Percentiles rank a stretch among this genome's conserved stretches.
Conservation (phyloP, 441 rosid species). For the Viola pubescens region DNA sequence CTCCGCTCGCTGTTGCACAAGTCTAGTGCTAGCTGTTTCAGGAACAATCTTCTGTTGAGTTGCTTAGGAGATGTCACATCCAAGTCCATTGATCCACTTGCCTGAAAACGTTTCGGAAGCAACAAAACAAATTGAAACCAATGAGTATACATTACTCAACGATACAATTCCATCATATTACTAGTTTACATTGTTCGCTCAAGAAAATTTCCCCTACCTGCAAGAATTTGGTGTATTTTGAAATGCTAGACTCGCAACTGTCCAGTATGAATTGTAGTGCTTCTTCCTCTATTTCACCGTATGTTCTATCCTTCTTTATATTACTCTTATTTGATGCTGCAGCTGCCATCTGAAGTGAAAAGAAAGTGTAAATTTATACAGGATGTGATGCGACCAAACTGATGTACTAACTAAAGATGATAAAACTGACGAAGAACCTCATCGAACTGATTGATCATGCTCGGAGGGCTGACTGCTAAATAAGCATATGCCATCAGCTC, state of each 20-base stretch:
- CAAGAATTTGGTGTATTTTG: slow-evolving; percentile 74
- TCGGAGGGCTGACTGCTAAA: slow-evolving; percentile 79
- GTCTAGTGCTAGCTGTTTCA: slow-evolving; percentile 93
- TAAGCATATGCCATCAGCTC: slow-evolving; percentile 89
- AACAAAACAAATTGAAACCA: background rate
- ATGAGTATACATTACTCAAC: background rate
- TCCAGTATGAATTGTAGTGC: slow-evolving; percentile 74
- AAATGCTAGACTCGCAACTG: slow-evolving; percentile 77
- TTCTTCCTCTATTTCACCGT: slow-evolving; percentile 69
- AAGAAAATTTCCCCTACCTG: slow-evolving; percentile 40
- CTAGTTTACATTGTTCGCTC: background rate
- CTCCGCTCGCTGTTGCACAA: slow-evolving; percentile 78
- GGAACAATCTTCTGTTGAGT: slow-evolving; percentile 68
- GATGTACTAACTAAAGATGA: background rate
- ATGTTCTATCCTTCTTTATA: slow-evolving; percentile 44
- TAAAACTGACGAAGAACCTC: slow-evolving; percentile 46
- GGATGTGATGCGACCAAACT: background rate
- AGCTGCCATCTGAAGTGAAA: slow-evolving; percentile 64
- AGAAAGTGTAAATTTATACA: slow-evolving; percentile 7
- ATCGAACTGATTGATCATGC: slow-evolving; percentile 62
- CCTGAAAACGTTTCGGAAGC: slow-evolving; percentile 27
- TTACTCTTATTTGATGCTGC: slow-evolving; percentile 73
- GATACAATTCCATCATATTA: background rate
- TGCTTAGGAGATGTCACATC: slow-evolving; percentile 94
- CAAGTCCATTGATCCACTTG: slow-evolving; percentile 91